These are phyloP conservation scores for Yarrowia bubula DNA, from an alignment of 805 yeast species.

Conservation along the genomic window DNA sequence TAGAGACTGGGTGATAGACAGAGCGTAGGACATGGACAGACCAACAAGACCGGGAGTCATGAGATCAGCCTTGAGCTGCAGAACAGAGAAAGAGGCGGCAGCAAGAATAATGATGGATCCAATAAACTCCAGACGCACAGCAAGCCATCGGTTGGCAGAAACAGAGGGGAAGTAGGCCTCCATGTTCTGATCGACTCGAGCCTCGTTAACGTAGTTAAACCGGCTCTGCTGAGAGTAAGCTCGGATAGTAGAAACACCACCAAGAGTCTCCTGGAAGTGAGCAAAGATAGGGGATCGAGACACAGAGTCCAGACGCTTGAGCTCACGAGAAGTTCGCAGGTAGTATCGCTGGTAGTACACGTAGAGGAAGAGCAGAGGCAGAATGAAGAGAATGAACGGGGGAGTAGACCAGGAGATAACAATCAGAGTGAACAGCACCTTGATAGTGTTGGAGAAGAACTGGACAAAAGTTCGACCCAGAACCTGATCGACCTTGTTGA, in stretches of 20 bases:
- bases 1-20: slow-evolving; percentile 87
- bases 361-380: slow-evolving; percentile 66
- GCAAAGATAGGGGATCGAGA: slow-evolving; percentile 79
- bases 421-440: slow-evolving; percentile 60
- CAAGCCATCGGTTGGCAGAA: slow-evolving; percentile 95
- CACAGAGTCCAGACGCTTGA: slow-evolving; percentile 70
- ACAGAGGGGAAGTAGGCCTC: slow-evolving; percentile 89
- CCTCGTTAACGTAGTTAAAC: slow-evolving; percentile 55
- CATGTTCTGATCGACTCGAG: slow-evolving; percentile 76
- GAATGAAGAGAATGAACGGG: slow-evolving; percentile 69
- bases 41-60: slow-evolving; percentile 92
- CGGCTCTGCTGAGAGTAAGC: slow-evolving; percentile 68
- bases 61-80: slow-evolving; percentile 62
- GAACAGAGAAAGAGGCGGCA: slow-evolving; percentile 78
- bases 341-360: slow-evolving; percentile 70
- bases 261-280: slow-evolving; percentile 76
- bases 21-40: slow-evolving; percentile 86
- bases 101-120: slow-evolving; percentile 87
- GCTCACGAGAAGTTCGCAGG: slow-evolving; percentile 69
- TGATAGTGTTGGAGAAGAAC: slow-evolving; percentile 42
- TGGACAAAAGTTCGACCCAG: slow-evolving; percentile 43
- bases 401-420: slow-evolving; percentile 89
- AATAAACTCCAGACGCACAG: slow-evolving; percentile 86
- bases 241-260: slow-evolving; percentile 73
- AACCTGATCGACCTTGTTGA: slow-evolving; percentile 85